A percentile compares a stretch with the other conserved stretches of the same genome.
These are phyloP conservation scores for Penicillium egyptiacum DNA, from an alignment of 495 filamentous ascomycete genomes.

Conservation along the genomic window DNA sequence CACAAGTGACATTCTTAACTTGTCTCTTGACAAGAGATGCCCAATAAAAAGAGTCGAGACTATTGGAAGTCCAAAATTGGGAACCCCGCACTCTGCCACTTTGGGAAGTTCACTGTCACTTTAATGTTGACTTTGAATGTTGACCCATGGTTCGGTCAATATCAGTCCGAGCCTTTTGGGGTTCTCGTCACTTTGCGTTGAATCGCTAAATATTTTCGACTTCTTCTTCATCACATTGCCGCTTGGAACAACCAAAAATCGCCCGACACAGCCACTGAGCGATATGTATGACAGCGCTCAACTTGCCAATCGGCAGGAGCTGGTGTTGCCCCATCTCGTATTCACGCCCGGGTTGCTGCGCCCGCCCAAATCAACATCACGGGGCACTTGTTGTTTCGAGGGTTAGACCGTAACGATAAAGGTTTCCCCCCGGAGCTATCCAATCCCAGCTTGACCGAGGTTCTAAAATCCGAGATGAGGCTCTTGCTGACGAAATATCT, in stretches of 20 bases:
- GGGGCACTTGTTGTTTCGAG: conserved; percentile 12
- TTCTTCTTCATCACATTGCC: background rate
- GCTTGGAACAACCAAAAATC: background rate
- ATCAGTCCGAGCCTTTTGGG: background rate
- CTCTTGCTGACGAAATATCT: conserved; percentile 23
- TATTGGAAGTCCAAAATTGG: background rate
- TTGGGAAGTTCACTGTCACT: background rate
- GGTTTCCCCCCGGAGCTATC: background rate
- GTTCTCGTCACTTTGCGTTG: background rate
- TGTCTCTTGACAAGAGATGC: background rate
- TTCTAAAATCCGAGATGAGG: conserved; percentile 16
- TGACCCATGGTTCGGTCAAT: conserved; percentile 7
- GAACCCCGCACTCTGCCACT: conserved; percentile 8
- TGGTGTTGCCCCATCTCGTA: conserved; percentile 20
- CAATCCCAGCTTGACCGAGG: conserved; percentile 14
- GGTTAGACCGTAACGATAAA: background rate
- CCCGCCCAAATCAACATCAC: conserved; percentile 14
- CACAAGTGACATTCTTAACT: background rate
- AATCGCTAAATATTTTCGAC: background rate
- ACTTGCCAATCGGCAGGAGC: conserved; percentile 17
- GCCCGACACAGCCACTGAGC: conserved; percentile 18
- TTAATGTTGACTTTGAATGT: background rate
- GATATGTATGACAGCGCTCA: conserved; percentile 6
- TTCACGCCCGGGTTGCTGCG: conserved; percentile 17
- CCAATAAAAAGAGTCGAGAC: background rate